A percentile compares a stretch with the other conserved stretches of the same genome.
phyloP scores from a whole-genome alignment of 2,329 filamentous ascomycete species.

The Colletotrichum australisinense region DNA sequence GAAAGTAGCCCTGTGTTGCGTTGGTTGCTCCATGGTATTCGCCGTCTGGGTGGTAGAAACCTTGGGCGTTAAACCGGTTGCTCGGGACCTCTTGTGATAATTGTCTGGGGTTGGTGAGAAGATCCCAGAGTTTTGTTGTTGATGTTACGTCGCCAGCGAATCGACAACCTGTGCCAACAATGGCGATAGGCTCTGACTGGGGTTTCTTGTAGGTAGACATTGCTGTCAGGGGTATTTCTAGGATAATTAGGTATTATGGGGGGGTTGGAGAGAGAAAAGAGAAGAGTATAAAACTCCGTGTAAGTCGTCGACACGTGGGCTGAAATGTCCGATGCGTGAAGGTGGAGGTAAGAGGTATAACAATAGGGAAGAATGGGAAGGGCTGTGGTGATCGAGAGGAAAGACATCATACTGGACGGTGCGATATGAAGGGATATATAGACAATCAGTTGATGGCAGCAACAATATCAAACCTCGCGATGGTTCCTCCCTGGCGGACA shows the following conservation, averaged over 20 bases:
- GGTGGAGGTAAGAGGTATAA: constrained; percentile 15
- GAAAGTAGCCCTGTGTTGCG: constrained; percentile 31
- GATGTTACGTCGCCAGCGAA: constrained; percentile 49
- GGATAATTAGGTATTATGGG: constrained; percentile 26
- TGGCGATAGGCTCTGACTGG: constrained; percentile 50
- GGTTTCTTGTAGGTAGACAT: constrained; percentile 35
- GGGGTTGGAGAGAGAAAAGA: background rate
- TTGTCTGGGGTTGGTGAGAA: constrained; percentile 46
- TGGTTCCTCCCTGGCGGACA: constrained; percentile 20
- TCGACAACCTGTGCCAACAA: constrained; percentile 53
- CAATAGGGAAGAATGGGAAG: constrained; percentile 30
- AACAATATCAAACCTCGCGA: constrained; percentile 9
- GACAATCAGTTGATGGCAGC: background rate
- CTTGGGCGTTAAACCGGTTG: constrained; percentile 39
- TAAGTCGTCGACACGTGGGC: background rate
- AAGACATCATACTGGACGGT: background rate
- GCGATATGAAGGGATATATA: constrained; percentile 29
- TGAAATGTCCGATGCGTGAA: background rate
- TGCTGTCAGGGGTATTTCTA: constrained; percentile 31
- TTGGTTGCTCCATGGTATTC: constrained; percentile 33
- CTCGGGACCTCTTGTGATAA: constrained; percentile 37
- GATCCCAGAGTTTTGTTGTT: constrained; percentile 50
- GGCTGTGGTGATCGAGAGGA: background rate
- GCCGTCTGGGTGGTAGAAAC: constrained; percentile 43
- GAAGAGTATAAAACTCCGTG: background rate